Percentiles rank a stretch among this genome's conserved stretches.
Evolutionary conservation across 352 stramenopile genomes (phyloP).

Genomic region (Phytophthora pisi): DNA sequence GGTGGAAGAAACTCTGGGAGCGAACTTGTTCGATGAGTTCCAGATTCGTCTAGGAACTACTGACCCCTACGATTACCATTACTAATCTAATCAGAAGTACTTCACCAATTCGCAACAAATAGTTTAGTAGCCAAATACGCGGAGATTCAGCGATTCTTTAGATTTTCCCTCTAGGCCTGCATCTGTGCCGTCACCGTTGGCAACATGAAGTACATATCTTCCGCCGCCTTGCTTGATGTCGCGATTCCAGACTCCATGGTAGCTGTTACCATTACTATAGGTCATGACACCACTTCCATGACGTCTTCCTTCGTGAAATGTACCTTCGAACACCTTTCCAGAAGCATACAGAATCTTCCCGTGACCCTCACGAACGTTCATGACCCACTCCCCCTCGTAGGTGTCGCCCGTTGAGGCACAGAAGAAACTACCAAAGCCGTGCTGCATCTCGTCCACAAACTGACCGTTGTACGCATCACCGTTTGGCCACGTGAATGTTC

Average conservation of each 20-base stretch:
- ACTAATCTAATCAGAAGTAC: conserved; percentile 33
- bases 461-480: conserved; percentile 84
- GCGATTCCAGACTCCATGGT: conserved; percentile 86
- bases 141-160: conserved; percentile 31
- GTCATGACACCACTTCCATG: conserved; percentile 83
- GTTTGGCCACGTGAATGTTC: conserved; percentile 85
- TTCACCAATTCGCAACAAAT: background rate
- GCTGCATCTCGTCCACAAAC: conserved; percentile 83
- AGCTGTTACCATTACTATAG: conserved; percentile 83
- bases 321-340: conserved; percentile 87
- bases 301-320: conserved; percentile 77
- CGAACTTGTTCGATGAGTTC: conserved; percentile 68
- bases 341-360: conserved; percentile 79
- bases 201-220: conserved; percentile 60
- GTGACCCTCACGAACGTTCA: conserved; percentile 81
- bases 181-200: conserved; percentile 2
- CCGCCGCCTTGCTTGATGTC: conserved; percentile 89
- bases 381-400: conserved; percentile 83
- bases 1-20: conserved; percentile 48
- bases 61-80: conserved; percentile 70
- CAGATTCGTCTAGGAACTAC: conserved; percentile 67
- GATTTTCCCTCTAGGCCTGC: conserved; percentile 3
- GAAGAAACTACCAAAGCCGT: conserved; percentile 79
- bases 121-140: conserved; percentile 54
- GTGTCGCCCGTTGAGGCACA: conserved; percentile 48